phyloP scores from a whole-genome alignment of 208 protist genomes.

The Balamuthia mandrillaris region DNA sequence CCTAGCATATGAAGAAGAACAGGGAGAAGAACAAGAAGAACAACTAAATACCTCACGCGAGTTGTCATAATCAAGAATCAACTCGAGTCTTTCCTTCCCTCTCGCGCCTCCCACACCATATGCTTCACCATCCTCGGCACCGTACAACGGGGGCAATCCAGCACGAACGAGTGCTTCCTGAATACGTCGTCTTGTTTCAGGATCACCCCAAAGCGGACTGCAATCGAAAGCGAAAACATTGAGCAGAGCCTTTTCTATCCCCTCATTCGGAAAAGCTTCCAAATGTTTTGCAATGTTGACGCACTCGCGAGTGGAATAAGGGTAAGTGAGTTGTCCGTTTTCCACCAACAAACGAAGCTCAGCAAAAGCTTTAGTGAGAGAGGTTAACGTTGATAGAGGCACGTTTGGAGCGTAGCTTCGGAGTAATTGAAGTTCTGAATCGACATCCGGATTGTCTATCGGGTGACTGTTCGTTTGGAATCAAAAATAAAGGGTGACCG shows the following conservation, averaged over 20 bases:
- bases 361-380: neutral
- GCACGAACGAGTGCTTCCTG: neutral
- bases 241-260: conserved; percentile 8
- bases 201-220: conserved; percentile 20
- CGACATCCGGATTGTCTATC: conserved; percentile 80
- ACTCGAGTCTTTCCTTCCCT: neutral
- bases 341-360: neutral
- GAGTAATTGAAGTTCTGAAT: conserved; percentile 74
- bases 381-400: neutral
- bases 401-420: conserved; percentile 24
- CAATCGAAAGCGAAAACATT: conserved; percentile 26
- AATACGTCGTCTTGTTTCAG: neutral
- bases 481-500: neutral
- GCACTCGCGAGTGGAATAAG: conserved; percentile 72
- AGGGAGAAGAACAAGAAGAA: no score
- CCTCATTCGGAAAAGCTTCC: conserved; percentile 79
- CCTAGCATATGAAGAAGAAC: no score
- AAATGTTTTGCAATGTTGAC: conserved; percentile 89
- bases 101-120: neutral
- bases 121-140: neutral
- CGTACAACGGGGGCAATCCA: neutral
- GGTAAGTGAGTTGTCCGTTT: conserved; percentile 12
- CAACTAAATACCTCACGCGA: neutral
- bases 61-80: conserved; percentile 26
- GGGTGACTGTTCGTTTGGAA: conserved; percentile 73